These are phyloP conservation scores for Pulveroboletus ravenelii DNA, from an alignment of 768 basidiomycete species.

Conservation along the genomic window DNA sequence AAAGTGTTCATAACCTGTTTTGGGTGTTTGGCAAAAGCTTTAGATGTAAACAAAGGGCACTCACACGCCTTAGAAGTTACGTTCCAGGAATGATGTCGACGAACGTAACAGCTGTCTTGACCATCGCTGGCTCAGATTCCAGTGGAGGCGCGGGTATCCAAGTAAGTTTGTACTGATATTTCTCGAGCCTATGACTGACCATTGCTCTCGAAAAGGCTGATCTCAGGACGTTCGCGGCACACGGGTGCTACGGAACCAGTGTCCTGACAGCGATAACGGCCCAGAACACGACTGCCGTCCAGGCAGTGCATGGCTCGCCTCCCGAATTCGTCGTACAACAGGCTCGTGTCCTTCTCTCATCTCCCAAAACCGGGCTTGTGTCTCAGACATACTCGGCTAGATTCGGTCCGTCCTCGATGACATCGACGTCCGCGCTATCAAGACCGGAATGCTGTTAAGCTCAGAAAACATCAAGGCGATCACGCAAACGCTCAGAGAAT, in stretches of 20 bases:
- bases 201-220: conserved; percentile 56
- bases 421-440: conserved; percentile 66
- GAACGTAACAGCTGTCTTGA: conserved; percentile 42
- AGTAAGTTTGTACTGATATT: conserved; percentile 34
- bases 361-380: not conserved
- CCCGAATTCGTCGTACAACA: conserved; percentile 72
- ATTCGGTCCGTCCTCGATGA: conserved; percentile 69
- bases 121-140: conserved; percentile 79
- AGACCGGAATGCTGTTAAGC: conserved; percentile 87
- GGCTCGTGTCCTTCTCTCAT: conserved; percentile 35
- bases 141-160: conserved; percentile 90
- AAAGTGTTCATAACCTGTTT: conserved; percentile 4
- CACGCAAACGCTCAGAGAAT: conserved; percentile 42
- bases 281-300: conserved; percentile 85
- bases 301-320: conserved; percentile 63
- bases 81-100: conserved; percentile 3
- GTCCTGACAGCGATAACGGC: conserved; percentile 84
- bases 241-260: conserved; percentile 74
- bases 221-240: conserved; percentile 77
- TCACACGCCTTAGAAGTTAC: too few relatives aligned
- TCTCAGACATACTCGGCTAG: conserved; percentile 34
- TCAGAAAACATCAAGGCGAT: conserved; percentile 49
- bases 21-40: conserved; percentile 23
- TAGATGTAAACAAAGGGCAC: too few relatives aligned
- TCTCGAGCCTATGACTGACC: not conserved